These are phyloP conservation scores for Acanthamoeba healyi DNA, from an alignment of 208 protist species.

Conservation along the genomic window DNA sequence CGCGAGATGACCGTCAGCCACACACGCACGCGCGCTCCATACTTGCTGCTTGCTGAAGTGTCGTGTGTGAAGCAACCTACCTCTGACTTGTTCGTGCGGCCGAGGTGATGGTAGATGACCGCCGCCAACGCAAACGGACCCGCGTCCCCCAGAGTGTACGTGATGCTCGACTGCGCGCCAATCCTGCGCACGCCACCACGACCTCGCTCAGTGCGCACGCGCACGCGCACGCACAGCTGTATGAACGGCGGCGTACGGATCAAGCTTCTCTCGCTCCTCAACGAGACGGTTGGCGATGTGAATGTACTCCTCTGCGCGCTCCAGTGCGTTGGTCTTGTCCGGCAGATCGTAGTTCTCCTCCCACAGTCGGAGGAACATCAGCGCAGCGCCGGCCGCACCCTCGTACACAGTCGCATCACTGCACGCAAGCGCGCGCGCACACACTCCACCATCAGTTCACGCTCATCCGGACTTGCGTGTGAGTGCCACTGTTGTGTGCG, in stretches of 20 bases:
- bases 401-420: slow-evolving; percentile 32
- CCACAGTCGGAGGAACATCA: slow-evolving; percentile 46
- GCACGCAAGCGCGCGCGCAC: background rate
- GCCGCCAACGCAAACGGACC: slow-evolving; percentile 40
- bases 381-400: background rate
- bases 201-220: background rate
- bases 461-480: background rate
- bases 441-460: background rate
- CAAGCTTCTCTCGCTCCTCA: background rate
- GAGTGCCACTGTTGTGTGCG: background rate
- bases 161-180: background rate
- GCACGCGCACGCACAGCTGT: background rate
- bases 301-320: slow-evolving; percentile 43
- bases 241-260: background rate
- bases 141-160: background rate
- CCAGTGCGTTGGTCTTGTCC: slow-evolving; percentile 5
- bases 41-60: background rate
- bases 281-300: background rate
- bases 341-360: background rate
- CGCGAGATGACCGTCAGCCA: background rate
- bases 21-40: background rate
- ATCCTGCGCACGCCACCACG: background rate
- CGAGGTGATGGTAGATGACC: slow-evolving; percentile 61
- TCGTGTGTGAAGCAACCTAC: background rate
- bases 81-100: background rate